These are phyloP conservation scores for Sarocladium oryzae DNA, from an alignment of 2,329 filamentous ascomycete genomes.

Conservation along the genomic window DNA sequence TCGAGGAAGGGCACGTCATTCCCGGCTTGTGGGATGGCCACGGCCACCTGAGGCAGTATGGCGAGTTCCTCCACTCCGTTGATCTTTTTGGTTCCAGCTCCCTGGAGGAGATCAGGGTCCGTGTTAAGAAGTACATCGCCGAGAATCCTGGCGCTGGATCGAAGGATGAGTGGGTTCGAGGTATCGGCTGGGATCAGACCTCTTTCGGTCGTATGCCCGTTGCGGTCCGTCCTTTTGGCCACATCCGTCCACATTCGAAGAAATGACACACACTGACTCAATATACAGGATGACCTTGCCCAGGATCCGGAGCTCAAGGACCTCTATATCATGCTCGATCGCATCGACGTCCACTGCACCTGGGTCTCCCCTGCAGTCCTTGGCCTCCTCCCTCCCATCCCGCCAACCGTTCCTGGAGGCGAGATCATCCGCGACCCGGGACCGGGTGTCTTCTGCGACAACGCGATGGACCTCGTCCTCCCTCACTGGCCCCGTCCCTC, in stretches of 20 bases:
- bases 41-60: conserved; percentile 60
- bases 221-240: conserved; percentile 33
- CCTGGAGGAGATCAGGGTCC: conserved; percentile 45
- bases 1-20: conserved; percentile 44
- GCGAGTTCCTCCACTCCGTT: conserved; percentile 60
- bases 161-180: conserved; percentile 54
- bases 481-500: conserved; percentile 38
- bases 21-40: conserved; percentile 68
- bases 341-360: conserved; percentile 63
- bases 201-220: conserved; percentile 59
- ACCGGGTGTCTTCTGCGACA: conserved; percentile 66
- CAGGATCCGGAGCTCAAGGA: conserved; percentile 44
- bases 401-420: conserved; percentile 53
- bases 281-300: conserved; percentile 50
- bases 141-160: conserved; percentile 45
- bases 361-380: conserved; percentile 63
- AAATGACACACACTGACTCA: no score
- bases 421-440: conserved; percentile 56
- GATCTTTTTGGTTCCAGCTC: conserved; percentile 54
- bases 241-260: neutral
- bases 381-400: conserved; percentile 48
- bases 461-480: conserved; percentile 59
- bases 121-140: conserved; percentile 45
- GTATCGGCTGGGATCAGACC: conserved; percentile 66
- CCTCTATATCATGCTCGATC: conserved; percentile 62